These are phyloP conservation scores for Xerocomus brunneocitrinus DNA, from an alignment of 768 basidiomycete genomes.

Conservation along the genomic window DNA sequence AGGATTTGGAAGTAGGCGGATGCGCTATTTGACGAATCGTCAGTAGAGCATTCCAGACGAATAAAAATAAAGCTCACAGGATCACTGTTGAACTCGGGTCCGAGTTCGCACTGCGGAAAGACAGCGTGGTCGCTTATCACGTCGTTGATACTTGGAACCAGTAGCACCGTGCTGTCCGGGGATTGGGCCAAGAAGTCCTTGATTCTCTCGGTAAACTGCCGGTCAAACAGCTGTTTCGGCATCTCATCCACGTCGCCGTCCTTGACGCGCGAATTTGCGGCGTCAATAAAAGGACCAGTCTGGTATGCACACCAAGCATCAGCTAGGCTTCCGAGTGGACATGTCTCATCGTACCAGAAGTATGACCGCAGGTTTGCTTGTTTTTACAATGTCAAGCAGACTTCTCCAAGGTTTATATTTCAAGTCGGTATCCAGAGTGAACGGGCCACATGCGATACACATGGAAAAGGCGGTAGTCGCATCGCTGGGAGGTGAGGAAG, in stretches of 20 bases:
- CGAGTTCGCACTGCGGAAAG: constrained; percentile 75
- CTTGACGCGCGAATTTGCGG: constrained; percentile 67
- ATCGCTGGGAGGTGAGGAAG: constrained; percentile 32
- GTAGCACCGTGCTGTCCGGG: constrained; percentile 65
- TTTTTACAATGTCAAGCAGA: constrained; percentile 58
- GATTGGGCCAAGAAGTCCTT: constrained; percentile 52
- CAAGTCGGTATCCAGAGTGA: constrained; percentile 73
- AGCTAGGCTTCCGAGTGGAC: neutral
- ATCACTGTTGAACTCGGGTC: constrained; percentile 40
- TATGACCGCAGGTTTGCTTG: constrained; percentile 66
- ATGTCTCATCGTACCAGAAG: constrained; percentile 54
- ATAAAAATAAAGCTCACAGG: constrained; percentile 39
- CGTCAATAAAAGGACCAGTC: constrained; percentile 91
- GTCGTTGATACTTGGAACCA: constrained; percentile 83
- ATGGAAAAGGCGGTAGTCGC: constrained; percentile 54
- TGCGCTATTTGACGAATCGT: constrained; percentile 46
- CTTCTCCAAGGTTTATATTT: constrained; percentile 65
- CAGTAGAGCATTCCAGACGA: neutral
- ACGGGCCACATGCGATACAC: constrained; percentile 81
- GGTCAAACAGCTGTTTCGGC: constrained; percentile 64
- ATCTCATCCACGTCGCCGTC: constrained; percentile 66
- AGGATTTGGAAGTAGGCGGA: constrained; percentile 83
- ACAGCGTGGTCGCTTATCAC: constrained; percentile 73
- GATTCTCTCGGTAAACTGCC: constrained; percentile 56
- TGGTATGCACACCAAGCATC: constrained; percentile 28